Base-by-base conservation (phyloP, 1,284 basidiomycete genomes). In the Puccinia polysora region DNA sequence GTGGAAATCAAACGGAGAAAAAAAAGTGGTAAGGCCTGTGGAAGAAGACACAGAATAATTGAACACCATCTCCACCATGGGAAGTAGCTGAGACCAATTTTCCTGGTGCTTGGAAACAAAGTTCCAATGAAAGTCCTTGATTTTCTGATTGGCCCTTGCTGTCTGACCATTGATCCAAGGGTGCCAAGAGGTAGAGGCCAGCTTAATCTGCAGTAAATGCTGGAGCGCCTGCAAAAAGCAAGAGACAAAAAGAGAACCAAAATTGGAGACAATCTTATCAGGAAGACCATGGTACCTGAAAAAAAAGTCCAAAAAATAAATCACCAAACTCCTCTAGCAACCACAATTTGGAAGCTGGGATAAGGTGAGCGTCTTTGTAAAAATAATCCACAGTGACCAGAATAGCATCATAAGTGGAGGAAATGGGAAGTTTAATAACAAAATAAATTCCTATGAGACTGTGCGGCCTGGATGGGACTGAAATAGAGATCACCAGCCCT, bases 141-240 rank as follows among this genome's bases (percentile, higher is more conserved):
- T n/a, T n/a, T n/a, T 64, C 49, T 64, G 62, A 23, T 47, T 49
- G 5, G 28, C 25, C 5, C 38, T 6, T 32, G 45, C 62, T 32
- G 45, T 64, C 43, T 64, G 62, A 28, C 62, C 43, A 49, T 64
- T 23, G 25, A 28, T 64, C 43, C 45, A 43, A 47, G 62, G 38
- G 20, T 64, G 62, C 20, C n/a, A 64, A 15, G 40, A 14, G 15
- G 38, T 32, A 3, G 28, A 64, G 4, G 62, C 43, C 5, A 7
- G 23, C 28, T 64, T 32, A 5, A 64, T 47, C 4, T 28, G 14
- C 5, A 64, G 20, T 18, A 25, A 5, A 23, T 5, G 14, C 12
- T 32, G 30, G 20, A 64, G 6, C 18, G 7, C n/a, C 30, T 28
- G 20, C 40, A 8, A 49, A 49, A 64, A 64, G 4, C 12, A 4